These are phyloP conservation scores for Golubevia sp. DNA, from an alignment of 1,284 basidiomycete species.

Conservation along the genomic window DNA sequence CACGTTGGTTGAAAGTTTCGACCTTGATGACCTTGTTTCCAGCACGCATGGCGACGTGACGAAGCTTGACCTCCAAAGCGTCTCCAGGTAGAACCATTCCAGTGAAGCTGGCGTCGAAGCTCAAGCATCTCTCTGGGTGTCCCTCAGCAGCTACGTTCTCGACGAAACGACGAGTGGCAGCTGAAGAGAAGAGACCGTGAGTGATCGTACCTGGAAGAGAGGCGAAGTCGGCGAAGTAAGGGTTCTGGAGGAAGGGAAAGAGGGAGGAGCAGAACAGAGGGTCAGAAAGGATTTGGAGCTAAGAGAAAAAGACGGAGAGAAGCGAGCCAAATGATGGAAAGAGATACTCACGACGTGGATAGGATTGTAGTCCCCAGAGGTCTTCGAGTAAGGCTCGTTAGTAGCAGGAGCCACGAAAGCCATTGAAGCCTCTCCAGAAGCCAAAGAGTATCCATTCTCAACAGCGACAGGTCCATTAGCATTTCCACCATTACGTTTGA, in stretches of 20 bases:
- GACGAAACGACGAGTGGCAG: slow-evolving; percentile 88
- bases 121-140: slow-evolving; percentile 73
- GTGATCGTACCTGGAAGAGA: slow-evolving; percentile 94
- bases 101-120: slow-evolving; percentile 69
- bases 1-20: slow-evolving; percentile 80
- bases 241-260: slow-evolving; percentile 67
- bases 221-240: slow-evolving; percentile 94
- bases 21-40: slow-evolving; percentile 80
- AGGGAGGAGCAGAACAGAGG: not conserved
- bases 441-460: slow-evolving; percentile 76
- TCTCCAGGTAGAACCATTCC: slow-evolving; percentile 98
- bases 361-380: slow-evolving; percentile 96
- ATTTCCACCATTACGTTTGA: slow-evolving; percentile 83
- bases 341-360: slow-evolving; percentile 73
- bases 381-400: slow-evolving; percentile 91
- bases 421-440: slow-evolving; percentile 22
- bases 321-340: not conserved
- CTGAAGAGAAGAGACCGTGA: slow-evolving; percentile 95
- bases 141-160: slow-evolving; percentile 94
- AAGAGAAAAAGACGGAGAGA: not conserved
- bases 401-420: slow-evolving; percentile 68
- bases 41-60: slow-evolving; percentile 45
- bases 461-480: slow-evolving; percentile 79
- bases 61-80: slow-evolving; percentile 80
- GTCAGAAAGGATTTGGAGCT: not conserved